Evolutionary conservation across 2,329 filamentous ascomycete species (phyloP).

Genomic region (Triangularia setosa): DNA sequence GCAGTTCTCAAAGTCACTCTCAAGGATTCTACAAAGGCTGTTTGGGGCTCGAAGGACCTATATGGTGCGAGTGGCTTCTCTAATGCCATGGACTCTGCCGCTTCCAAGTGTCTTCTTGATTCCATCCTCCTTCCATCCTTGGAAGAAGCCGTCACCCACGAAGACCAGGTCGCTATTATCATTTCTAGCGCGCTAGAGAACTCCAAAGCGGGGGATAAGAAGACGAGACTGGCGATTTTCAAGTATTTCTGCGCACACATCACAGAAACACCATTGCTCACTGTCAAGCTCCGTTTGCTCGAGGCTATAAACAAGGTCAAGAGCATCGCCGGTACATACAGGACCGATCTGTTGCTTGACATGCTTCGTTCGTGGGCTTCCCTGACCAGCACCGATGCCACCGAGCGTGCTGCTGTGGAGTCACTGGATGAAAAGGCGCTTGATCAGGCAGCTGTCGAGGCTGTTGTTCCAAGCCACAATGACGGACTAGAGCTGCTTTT

Average conservation of each 20-base stretch:
- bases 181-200: conserved; percentile 60
- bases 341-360: conserved; percentile 74
- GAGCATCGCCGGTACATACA: conserved; percentile 62
- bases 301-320: conserved; percentile 68
- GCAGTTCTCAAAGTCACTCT: conserved; percentile 52
- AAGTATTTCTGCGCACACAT: conserved; percentile 72
- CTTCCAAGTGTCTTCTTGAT: conserved; percentile 58
- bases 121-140: conserved; percentile 68
- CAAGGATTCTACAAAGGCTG: conserved; percentile 26
- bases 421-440: conserved; percentile 30
- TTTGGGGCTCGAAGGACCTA: conserved; percentile 60
- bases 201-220: conserved; percentile 31
- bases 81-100: conserved; percentile 55
- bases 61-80: conserved; percentile 58
- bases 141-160: conserved; percentile 83
- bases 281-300: conserved; percentile 70
- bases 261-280: conserved; percentile 61
- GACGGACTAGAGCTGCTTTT: conserved; percentile 51
- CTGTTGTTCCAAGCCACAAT: conserved; percentile 52
- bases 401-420: conserved; percentile 43
- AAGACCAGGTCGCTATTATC: conserved; percentile 62
- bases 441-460: conserved; percentile 43
- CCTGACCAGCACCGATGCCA: conserved; percentile 48
- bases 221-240: conserved; percentile 58
- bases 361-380: conserved; percentile 65